Evolutionary conservation across 441 rosid genomes (phyloP), one percentile per base, ranked within the genome.

Genomic region (Brassica balearica): DNA sequence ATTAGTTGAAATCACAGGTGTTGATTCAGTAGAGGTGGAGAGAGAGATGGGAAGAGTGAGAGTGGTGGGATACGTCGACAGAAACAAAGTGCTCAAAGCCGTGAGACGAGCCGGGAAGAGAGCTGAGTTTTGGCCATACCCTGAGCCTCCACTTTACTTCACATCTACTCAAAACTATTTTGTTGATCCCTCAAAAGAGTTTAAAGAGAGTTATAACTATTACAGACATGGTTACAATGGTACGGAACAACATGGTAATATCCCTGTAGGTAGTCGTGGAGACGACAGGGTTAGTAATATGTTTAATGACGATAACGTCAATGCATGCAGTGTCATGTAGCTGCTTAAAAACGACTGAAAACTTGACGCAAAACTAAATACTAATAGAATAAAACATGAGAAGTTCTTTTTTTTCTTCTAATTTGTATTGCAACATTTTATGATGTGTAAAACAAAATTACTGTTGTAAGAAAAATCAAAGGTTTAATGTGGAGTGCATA

Each of bases 121-220:
- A 82, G 99, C 96, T 0, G 98, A 93, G 80, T 93, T 95, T 81
- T 93, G 96, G 96, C 99, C 98, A 0, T 90, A 90, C 81, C 97
- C 99, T 1, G 72, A 95, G 15, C 86, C 86, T 6, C 97, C 99
- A 3, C 80, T 92, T 69, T 95, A 93, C 92, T 95, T 93, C 87
- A 95, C 97, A 17, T 75, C 92, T 0, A 55, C 91, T 8, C 78
- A 67, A 34, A 43, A 88, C 68, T 95, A 95, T 73, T 95, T 86
- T 83, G 85, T 72, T 66, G 99, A 95, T 87, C 92, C 97, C 1
- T 87, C 96, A 1, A 79, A 82, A 8, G 98, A 95, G 72, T 95
- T 87, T 87, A 93, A 84, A 80, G 95, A 90, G 86, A 91, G 95
- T 32, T 93, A 91, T 84, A 95, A 91, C 78, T 95, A 93, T 79